phyloP scores from a whole-genome alignment of 208 protist genomes.

The Phytomonas serpens region DNA sequence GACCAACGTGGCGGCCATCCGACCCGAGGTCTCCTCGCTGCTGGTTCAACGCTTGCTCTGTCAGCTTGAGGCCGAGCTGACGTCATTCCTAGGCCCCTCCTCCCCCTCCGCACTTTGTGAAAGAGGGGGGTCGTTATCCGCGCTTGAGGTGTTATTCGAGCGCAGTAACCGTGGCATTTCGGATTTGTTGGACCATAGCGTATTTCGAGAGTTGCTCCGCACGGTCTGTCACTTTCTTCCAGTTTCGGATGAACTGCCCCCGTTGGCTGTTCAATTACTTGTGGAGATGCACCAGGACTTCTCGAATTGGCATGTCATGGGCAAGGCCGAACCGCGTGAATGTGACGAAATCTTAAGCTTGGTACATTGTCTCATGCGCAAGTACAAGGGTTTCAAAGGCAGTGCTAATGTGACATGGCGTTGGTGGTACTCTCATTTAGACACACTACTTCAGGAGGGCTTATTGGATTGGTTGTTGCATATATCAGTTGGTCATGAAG shows the following conservation, averaged over 20 bases:
- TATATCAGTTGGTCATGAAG: not conserved
- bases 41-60: not conserved
- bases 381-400: not conserved
- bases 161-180: not conserved
- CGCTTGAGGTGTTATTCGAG: not conserved
- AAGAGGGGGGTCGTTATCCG: not conserved
- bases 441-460: not conserved
- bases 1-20: not conserved
- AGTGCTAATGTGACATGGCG: not conserved
- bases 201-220: not conserved
- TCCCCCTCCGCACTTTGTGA: not conserved
- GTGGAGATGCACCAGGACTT: not conserved
- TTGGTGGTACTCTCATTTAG: not conserved
- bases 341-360: not conserved
- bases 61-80: not conserved
- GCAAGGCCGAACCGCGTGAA: not conserved
- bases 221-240: not conserved
- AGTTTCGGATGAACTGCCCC: not conserved
- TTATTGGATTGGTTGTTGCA: not conserved
- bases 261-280: not conserved
- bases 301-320: not conserved
- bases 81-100: not conserved
- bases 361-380: not conserved
- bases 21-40: not conserved
- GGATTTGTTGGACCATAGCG: not conserved